Percentiles rank a stretch among this genome's conserved stretches.
These are phyloP conservation scores for Amesomyces nigricolor DNA, from an alignment of 2,329 filamentous ascomycete genomes.

Conservation along the genomic window DNA sequence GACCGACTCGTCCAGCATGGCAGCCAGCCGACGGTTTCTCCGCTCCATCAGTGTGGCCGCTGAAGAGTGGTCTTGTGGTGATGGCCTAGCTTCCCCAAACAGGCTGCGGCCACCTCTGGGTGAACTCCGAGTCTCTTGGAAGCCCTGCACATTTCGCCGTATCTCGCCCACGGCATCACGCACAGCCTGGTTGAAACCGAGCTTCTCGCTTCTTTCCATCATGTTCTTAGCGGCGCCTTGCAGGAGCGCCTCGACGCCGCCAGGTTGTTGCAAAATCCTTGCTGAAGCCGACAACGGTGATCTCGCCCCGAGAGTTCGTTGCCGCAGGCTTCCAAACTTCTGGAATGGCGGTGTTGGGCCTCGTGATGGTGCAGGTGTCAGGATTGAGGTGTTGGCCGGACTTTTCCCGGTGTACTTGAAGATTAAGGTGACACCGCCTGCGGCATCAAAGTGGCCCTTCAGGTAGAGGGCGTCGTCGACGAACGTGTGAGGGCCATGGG, in stretches of 20 bases:
- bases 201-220: slow-evolving; percentile 65
- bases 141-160: slow-evolving; percentile 64
- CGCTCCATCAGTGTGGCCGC: slow-evolving; percentile 51
- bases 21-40: slow-evolving; percentile 61
- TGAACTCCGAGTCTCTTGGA: slow-evolving; percentile 51
- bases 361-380: slow-evolving; percentile 24
- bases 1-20: slow-evolving; percentile 63
- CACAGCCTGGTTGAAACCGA: slow-evolving; percentile 74
- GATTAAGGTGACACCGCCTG: slow-evolving; percentile 61
- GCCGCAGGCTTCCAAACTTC: slow-evolving; percentile 34
- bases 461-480: slow-evolving; percentile 81
- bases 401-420: slow-evolving; percentile 61
- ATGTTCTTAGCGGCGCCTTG: slow-evolving; percentile 73
- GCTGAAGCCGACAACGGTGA: slow-evolving; percentile 45
- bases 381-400: slow-evolving; percentile 32
- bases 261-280: slow-evolving; percentile 48
- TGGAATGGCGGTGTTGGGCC: slow-evolving; percentile 34
- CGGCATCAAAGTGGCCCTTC: slow-evolving; percentile 54
- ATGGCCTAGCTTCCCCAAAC: slow-evolving; percentile 31
- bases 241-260: slow-evolving; percentile 63
- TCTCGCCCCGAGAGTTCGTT: slow-evolving; percentile 37
- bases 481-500: slow-evolving; percentile 68
- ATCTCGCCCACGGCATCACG: slow-evolving; percentile 78
- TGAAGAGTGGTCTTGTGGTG: slow-evolving; percentile 18
- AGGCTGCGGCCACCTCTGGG: slow-evolving; percentile 35